Evolutionary conservation across 805 yeast genomes (phyloP), one percentile per base, ranked within the genome.

Genomic region (Saccharomycopsis capsularis): DNA sequence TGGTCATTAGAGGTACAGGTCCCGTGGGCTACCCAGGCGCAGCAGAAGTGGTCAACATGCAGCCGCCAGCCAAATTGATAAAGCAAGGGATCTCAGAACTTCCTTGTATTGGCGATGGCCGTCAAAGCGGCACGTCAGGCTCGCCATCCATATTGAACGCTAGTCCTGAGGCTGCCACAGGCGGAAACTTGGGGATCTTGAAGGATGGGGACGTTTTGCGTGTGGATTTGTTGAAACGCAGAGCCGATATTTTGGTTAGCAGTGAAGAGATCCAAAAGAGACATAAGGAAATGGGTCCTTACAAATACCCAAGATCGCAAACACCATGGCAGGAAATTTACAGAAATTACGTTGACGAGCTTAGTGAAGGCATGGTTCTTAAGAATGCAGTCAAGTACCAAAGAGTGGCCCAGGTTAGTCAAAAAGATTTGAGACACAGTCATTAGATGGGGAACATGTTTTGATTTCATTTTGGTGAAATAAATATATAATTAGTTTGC

Each of bases 251-350:
- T 23, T 51, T 56, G 38, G 36, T 59, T 3, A 30, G 56, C 2
- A 50, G 38, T 4, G 51, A 52, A 21, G 62, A 57, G 42, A 44
- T 57, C 18, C 39, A 36, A 13, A 34, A 42, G 22, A 49, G 62
- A 24, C 59, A 50, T 43, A 25, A 40, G 13, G 53, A 41, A 4
- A 40, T 43, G 46, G 44, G 51, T 6, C 48, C 55, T 22, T 47
- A 47, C 38, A 42, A 39, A 22, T 39, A 45, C 32, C 60, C 61
- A n/a, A 46, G 46, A 16, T 48, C 58, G 3, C 60, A 57, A 40
- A 59, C 62, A n/a, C 62, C 62, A 41, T 59, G 62, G 62, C 62
- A 59, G 44, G 62, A 59, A 38, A 54, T 58, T 24, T 59, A 55
- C 40, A 51, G 62, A 39, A 53, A 55, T n/a, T 56, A 59, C 39